These are phyloP conservation scores for Suhomyces emberorum DNA, from an alignment of 805 yeast species.

Conservation along the genomic window DNA sequence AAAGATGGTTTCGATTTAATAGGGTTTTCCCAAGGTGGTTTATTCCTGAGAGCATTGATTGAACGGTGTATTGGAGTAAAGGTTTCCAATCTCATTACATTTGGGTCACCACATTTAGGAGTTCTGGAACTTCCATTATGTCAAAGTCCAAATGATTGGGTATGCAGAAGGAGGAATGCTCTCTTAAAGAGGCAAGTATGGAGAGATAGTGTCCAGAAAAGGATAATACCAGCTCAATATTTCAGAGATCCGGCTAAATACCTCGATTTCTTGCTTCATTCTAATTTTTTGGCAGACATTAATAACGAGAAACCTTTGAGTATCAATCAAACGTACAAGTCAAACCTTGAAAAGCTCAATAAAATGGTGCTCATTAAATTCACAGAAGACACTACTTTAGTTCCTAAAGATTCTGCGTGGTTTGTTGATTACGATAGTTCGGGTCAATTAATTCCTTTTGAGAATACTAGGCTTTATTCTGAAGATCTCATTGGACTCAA, in stretches of 20 bases:
- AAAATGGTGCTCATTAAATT: conserved; percentile 60
- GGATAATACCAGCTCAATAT: conserved; percentile 70
- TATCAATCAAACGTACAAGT: conserved; percentile 38
- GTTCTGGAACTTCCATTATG: conserved; percentile 67
- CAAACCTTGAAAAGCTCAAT: conserved; percentile 43
- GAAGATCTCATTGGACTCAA: conserved; percentile 61
- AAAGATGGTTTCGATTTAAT: conserved; percentile 62
- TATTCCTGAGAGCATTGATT: conserved; percentile 65
- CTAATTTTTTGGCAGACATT: conserved; percentile 58
- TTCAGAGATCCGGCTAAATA: conserved; percentile 59
- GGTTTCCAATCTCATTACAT: conserved; percentile 57
- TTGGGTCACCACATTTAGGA: conserved; percentile 83
- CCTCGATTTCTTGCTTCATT: conserved; percentile 52
- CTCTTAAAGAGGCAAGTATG: conserved; percentile 60
- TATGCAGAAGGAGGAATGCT: conserved; percentile 54
- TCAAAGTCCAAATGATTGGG: conserved; percentile 46
- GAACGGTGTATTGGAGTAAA: conserved; percentile 48
- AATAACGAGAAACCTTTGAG: conserved; percentile 53
- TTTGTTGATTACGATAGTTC: conserved; percentile 52
- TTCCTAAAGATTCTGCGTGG: conserved; percentile 72
- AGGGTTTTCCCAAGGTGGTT: conserved; percentile 83
- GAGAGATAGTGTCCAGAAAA: conserved; percentile 51
- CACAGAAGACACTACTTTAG: conserved; percentile 59
- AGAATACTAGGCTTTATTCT: conserved; percentile 47
- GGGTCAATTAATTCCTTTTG: conserved; percentile 43